Base-by-base conservation (phyloP, 2,329 filamentous ascomycete species). In the Apiospora rasikravindrae region DNA sequence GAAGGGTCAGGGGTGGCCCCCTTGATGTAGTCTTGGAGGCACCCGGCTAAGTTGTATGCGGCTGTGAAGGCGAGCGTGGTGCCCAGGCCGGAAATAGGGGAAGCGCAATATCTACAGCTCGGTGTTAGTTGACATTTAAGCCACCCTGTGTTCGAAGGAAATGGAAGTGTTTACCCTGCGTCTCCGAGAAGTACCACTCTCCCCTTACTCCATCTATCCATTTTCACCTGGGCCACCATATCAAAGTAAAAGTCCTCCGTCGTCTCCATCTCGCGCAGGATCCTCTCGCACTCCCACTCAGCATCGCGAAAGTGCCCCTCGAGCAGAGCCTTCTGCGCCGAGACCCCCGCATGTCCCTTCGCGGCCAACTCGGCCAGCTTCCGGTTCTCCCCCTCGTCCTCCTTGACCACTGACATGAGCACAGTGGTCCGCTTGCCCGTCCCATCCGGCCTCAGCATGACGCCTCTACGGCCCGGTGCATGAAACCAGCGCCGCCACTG, bases 1-100 rank as follows among this genome's bases (percentile, higher is more conserved):
- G n/a, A 51, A 7, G 7, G 77, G 76, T 1, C 73, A 29, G 14
- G 81, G 70, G 53, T 79, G 75, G 14, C 73, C 42, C 0, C 74
- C 73, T 29, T 77, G 73, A 14, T 73, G 73, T 16, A 73, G 71
- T 51, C 49, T 24, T 51, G 49, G n/a, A 87, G 78, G 67, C 85
- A 84, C 2, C 86, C 86, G 0, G 87, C 87, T 0, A 90, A 81
- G 0, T 87, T 80, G 74, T 88, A 88, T 1, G 86, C 88, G 1
- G 84, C 84, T 1, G 83, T 76, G 29, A 89, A 73, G 2, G 84
- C 84, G 4, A 83, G 74, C 2, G 82, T 84, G 1, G 86, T 87
- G 19, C 87, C 87, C 80, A 86, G 84, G 0, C 87, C 87, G 0
- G 84, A 85, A 8, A 85, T 73, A 2, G 83, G 83, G 0, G 84